A percentile compares a stretch with the other conserved stretches of the same genome.
These are phyloP conservation scores for Curvularia spicifera DNA, from an alignment of 2,329 filamentous ascomycete genomes.

Conservation along the genomic window DNA sequence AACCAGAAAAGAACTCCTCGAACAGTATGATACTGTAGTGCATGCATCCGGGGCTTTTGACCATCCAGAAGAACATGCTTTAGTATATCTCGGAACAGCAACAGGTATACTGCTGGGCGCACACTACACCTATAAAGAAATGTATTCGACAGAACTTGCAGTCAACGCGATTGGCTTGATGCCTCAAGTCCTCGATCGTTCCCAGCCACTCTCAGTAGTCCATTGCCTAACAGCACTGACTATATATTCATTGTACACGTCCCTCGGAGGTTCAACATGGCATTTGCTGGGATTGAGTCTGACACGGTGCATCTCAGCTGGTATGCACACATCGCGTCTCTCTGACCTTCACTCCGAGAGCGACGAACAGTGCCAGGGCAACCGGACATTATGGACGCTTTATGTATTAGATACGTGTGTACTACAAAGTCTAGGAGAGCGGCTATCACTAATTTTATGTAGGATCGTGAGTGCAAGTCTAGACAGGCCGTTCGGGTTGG, in stretches of 20 bases:
- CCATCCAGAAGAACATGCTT: not conserved
- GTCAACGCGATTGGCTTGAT: not conserved
- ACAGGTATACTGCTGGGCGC: not conserved
- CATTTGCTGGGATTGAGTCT: conserved; percentile 20
- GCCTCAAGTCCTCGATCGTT: not conserved
- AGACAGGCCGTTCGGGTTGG: conserved; percentile 14
- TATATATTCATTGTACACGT: conserved; percentile 16
- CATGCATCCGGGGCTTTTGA: not conserved
- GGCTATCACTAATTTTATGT: not conserved
- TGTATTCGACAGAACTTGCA: not conserved
- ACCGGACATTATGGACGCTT: conserved; percentile 15
- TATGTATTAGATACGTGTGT: conserved; percentile 19
- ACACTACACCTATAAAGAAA: not conserved
- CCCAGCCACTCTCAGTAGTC: not conserved
- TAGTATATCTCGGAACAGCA: not conserved
- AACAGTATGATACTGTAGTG: not conserved
- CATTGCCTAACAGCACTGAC: conserved; percentile 1
- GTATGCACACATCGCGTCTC: conserved; percentile 18
- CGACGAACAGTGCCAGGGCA: conserved; percentile 6
- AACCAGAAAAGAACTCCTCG: not conserved
- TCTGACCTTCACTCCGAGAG: conserved; percentile 8
- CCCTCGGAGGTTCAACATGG: conserved; percentile 21
- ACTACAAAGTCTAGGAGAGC: not conserved
- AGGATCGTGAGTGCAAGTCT: conserved; percentile 11
- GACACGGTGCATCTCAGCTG: conserved; percentile 20